Conservation (phyloP, 1,284 basidiomycete genomes). For the Chiua sp. region DNA sequence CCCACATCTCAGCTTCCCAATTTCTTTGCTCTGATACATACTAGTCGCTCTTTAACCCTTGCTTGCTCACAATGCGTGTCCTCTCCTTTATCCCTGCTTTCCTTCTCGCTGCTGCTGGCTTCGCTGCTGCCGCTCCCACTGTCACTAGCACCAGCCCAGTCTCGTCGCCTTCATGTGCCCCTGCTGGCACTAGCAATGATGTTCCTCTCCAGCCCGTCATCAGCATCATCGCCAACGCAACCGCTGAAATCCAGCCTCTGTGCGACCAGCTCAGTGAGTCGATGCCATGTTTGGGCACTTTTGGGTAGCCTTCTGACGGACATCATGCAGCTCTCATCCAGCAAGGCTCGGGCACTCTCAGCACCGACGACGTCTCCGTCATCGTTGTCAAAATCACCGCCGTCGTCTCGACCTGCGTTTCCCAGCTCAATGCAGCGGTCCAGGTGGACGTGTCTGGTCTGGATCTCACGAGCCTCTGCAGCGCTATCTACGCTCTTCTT, state of each 20-base stretch:
- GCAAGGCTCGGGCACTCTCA: constrained; percentile 7
- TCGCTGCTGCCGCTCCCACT: constrained; percentile 22
- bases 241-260: constrained; percentile 8
- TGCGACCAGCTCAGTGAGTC: constrained; percentile 18
- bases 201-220: constrained; percentile 21
- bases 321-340: constrained; percentile 1
- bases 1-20: not conserved
- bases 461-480: not conserved
- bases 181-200: constrained; percentile 12
- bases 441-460: not conserved
- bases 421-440: not conserved
- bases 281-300: not conserved
- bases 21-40: constrained; percentile 14
- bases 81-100: constrained; percentile 29
- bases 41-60: constrained; percentile 23
- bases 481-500: constrained; percentile 1
- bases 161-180: constrained; percentile 9
- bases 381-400: constrained; percentile 19
- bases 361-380: constrained; percentile 13
- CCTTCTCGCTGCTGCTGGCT: constrained; percentile 18
- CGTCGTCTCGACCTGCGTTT: constrained; percentile 14
- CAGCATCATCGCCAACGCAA: constrained; percentile 19
- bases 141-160: constrained; percentile 5
- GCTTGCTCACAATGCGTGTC: constrained; percentile 25
- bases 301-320: not conserved